These are phyloP conservation scores for Arthonia radiata DNA, from an alignment of 495 filamentous ascomycete species.

Conservation along the genomic window DNA sequence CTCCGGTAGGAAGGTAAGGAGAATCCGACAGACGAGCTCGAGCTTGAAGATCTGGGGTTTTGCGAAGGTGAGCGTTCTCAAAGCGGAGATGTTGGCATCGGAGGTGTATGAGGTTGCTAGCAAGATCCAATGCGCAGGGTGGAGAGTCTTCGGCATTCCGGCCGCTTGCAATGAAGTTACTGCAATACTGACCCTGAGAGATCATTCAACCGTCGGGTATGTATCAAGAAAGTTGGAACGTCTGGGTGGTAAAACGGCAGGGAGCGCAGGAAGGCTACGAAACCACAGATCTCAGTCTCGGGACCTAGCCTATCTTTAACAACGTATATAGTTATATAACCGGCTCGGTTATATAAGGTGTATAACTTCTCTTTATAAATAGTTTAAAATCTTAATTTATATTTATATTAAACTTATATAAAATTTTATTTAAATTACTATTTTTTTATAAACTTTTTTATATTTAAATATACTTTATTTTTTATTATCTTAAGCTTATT, in stretches of 20 bases:
- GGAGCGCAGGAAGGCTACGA: too few relatives aligned
- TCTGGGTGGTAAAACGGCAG: too few relatives aligned
- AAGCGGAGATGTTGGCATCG: conserved; percentile 29
- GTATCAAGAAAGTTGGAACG: too few relatives aligned
- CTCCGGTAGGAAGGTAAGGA: conserved; percentile 71
- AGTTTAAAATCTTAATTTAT: conserved; percentile 1
- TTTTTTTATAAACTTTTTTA: conserved; percentile 1
- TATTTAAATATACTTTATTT: conserved; percentile 1
- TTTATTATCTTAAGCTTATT: conserved; percentile 1
- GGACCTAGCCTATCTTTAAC: too few relatives aligned
- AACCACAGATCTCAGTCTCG: too few relatives aligned
- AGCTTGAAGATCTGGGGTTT: conserved; percentile 32
- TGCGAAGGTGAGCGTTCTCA: conserved; percentile 35
- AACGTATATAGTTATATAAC: too few relatives aligned
- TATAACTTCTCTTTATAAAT: too few relatives aligned
- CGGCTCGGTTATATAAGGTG: too few relatives aligned
- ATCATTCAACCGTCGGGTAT: too few relatives aligned
- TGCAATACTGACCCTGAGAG: too few relatives aligned
- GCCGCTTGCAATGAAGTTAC: too few relatives aligned
- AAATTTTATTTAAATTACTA: conserved; percentile 2
- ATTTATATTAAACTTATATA: conserved; percentile 2
- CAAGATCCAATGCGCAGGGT: conserved; percentile 36
- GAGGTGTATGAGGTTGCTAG: conserved; percentile 28
- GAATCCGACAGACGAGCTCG: conserved; percentile 49
- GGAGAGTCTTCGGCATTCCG: too few relatives aligned